phyloP scores from a whole-genome alignment of 2,329 filamentous ascomycete genomes.

The Myriosclerotinia scirpicola region DNA sequence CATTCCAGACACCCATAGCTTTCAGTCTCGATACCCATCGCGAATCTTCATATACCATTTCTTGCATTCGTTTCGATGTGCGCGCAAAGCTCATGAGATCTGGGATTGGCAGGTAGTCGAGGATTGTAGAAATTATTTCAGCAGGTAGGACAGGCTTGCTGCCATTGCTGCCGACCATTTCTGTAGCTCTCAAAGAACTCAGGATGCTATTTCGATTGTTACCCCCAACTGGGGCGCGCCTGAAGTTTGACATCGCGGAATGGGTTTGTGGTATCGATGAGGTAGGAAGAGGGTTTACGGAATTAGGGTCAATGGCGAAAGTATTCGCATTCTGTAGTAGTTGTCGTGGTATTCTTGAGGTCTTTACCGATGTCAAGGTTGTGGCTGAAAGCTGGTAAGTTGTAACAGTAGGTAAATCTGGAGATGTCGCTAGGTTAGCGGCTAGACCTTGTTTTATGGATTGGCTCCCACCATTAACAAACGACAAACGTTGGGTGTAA shows the following conservation, averaged over 20 bases:
- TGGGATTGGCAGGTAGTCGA: slow-evolving; percentile 83
- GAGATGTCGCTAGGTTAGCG: slow-evolving; percentile 3
- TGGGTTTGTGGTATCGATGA: not conserved
- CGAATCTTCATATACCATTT: slow-evolving; percentile 99
- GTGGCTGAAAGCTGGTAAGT: slow-evolving; percentile 14
- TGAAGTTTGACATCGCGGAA: slow-evolving; percentile 48
- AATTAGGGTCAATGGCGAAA: not conserved
- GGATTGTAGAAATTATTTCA: slow-evolving; percentile 86
- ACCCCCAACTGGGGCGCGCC: slow-evolving; percentile 37
- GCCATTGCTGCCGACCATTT: slow-evolving; percentile 62
- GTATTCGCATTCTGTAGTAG: slow-evolving; percentile 3
- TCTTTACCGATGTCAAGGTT: slow-evolving; percentile 6
- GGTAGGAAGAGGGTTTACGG: not conserved
- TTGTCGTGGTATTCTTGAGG: not conserved
- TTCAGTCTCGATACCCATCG: slow-evolving; percentile 87
- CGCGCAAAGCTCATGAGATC: slow-evolving; percentile 85
- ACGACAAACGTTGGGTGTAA: not conserved
- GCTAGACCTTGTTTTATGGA: not conserved
- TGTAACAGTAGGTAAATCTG: not conserved
- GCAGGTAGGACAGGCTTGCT: slow-evolving; percentile 75
- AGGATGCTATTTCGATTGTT: slow-evolving; percentile 58
- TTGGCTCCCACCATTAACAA: not conserved
- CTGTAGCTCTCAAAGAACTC: slow-evolving; percentile 73
- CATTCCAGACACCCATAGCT: slow-evolving; percentile 90
- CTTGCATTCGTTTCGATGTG: slow-evolving; percentile 80